These are phyloP conservation scores for Amoebophrya sp. DNA, from an alignment of 169 alveolate species.

Conservation along the genomic window DNA sequence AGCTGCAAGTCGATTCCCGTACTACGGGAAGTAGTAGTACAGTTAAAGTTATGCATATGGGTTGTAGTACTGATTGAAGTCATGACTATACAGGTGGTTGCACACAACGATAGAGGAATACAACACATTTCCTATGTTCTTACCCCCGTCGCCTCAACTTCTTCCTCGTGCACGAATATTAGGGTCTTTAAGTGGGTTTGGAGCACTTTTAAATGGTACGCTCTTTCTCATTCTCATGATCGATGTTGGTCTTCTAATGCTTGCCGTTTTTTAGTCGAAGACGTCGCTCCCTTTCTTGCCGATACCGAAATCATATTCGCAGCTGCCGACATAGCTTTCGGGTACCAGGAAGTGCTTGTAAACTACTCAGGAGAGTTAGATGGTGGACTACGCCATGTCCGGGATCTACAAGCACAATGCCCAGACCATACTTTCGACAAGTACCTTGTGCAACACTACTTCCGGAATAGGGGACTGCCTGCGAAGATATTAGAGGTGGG, in stretches of 20 bases:
- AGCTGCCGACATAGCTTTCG: background rate
- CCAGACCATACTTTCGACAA: background rate
- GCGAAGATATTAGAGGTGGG: too few species aligned
- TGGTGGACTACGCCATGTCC: background rate
- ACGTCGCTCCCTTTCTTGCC: background rate
- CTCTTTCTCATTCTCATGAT: too few species aligned
- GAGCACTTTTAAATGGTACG: too few species aligned
- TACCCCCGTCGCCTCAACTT: too few species aligned
- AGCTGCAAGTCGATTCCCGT: background rate
- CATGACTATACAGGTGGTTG: too few species aligned
- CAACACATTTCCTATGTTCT: too few species aligned
- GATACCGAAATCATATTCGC: background rate
- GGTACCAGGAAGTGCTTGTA: background rate
- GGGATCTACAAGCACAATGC: background rate
- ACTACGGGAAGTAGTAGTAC: background rate
- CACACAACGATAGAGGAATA: too few species aligned
- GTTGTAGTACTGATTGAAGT: background rate
- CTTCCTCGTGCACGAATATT: too few species aligned
- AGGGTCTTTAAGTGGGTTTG: too few species aligned
- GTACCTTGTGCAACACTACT: background rate
- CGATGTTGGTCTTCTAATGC: too few species aligned
- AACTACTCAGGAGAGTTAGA: background rate
- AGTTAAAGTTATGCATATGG: background rate
- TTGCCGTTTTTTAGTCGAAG: too few species aligned
- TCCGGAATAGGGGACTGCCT: background rate